Evolutionary conservation across 441 rosid genomes (phyloP).

Genomic region (Euphorbia neoarborescens): DNA sequence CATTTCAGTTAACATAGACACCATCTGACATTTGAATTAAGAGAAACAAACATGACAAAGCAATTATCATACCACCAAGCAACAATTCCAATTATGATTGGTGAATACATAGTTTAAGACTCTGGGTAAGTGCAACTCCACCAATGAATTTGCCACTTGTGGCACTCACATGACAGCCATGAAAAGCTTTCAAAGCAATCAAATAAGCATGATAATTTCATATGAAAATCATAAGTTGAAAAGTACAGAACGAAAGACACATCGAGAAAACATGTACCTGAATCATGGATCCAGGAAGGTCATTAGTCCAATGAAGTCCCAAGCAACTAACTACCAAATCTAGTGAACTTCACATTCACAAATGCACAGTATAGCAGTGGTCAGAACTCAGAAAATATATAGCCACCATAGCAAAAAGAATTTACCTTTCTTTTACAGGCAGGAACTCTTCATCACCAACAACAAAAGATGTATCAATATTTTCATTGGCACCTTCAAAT

Average conservation of each 20-base stretch:
- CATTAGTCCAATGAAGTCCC: slow-evolving; percentile 99
- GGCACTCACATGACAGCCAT: too few species aligned
- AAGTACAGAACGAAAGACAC: neutral
- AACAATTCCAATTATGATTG: too few species aligned
- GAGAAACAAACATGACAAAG: too few species aligned
- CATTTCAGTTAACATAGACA: too few species aligned
- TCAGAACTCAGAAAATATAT: neutral
- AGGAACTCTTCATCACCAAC: slow-evolving; percentile 94
- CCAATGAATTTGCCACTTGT: too few species aligned
- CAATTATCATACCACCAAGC: too few species aligned
- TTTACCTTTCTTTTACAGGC: slow-evolving; percentile 74
- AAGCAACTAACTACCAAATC: slow-evolving; percentile 84
- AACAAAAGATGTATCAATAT: slow-evolving; percentile 53
- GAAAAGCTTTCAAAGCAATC: too few species aligned
- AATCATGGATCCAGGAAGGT: slow-evolving; percentile 97
- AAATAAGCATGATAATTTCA: too few species aligned
- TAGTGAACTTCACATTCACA: slow-evolving; percentile 56
- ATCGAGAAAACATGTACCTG: slow-evolving; percentile 41
- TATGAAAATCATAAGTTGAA: neutral
- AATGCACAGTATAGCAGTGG: slow-evolving; percentile 16
- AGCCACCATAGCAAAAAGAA: neutral
- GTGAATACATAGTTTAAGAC: too few species aligned
- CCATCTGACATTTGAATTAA: too few species aligned
- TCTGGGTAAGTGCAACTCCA: too few species aligned
- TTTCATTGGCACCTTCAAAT: slow-evolving; percentile 29